Base-by-base conservation (phyloP, 208 protist species). In the Crithidia mellificae region DNA sequence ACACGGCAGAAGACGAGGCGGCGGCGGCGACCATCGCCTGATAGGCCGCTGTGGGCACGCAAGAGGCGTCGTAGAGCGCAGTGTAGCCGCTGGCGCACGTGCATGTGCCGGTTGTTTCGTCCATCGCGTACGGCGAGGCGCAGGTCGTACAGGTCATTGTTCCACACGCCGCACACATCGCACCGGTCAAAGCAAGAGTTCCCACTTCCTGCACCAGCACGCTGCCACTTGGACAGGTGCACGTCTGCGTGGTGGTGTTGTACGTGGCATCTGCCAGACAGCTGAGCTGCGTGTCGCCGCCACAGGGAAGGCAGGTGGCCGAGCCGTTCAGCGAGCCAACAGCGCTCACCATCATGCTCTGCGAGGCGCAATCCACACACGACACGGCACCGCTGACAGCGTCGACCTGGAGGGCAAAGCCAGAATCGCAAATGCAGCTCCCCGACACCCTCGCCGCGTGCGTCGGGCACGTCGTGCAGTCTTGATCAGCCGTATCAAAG, bases 41-140 rank as follows among this genome's bases (percentile, higher is more conserved):
- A 67, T 90, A 86, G 27, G 29, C 58, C 8, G 36, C 51, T 20
- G 61, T 68, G 0, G 76, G 59, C 29, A 83, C 76, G 49, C 85
- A 95, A 1, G 83, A 87, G 3, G 65, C 66, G 64, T 92, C 88
- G 59, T 84, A 86, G 19, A 91, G 67, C 34, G 65, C 50, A 0
- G 64, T 78, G 76, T 80, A 90, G 17, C 78, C 80, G n/a, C 22
- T 47, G 12, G 27, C 30, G 55, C 87, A 92, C 51, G 34, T 53
- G 52, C 65, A 83, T 7, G 17, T 63, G 8, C 53, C 61, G n/a
- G 39, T 47, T 4, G 47, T 44, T 9, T 29, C 63, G 11, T 50
- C 68, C 17, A 74, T 17, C 22, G 36, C 50, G 43, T 88, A 91
- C 25, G 88, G 84, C 36, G 68, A 74, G 12, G 43, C 22, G 56